These are phyloP conservation scores for Xerocomus minutiporus DNA, from an alignment of 1,284 basidiomycete species.

Conservation along the genomic window DNA sequence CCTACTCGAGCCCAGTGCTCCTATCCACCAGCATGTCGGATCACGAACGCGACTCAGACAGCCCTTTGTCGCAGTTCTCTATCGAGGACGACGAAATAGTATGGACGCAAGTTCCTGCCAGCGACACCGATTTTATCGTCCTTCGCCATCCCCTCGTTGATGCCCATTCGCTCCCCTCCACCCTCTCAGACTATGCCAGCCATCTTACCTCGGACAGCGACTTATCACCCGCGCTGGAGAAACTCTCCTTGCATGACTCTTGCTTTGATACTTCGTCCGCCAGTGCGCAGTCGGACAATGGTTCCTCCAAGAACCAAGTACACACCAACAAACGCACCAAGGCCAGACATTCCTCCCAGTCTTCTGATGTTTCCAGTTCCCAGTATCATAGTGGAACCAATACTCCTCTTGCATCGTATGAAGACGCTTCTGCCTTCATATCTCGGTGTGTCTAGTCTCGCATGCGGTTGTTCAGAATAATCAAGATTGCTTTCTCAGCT, in stretches of 20 bases:
- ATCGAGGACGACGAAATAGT: conserved; percentile 25
- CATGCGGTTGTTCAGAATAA: background rate
- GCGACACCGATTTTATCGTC: conserved; percentile 26
- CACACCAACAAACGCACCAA: background rate
- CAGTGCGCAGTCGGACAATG: conserved; percentile 9
- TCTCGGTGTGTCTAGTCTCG: conserved; percentile 17
- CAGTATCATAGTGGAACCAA: conserved; percentile 6
- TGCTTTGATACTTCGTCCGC: background rate
- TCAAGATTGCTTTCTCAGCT: conserved; percentile 11
- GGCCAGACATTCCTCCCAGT: background rate
- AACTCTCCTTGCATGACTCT: background rate
- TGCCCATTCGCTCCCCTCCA: conserved; percentile 7
- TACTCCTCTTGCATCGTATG: conserved; percentile 20
- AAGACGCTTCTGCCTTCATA: conserved; percentile 29
- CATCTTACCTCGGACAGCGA: background rate
- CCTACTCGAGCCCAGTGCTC: background rate
- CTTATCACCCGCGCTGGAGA: background rate
- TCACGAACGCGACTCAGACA: conserved; percentile 4
- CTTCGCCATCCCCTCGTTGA: conserved; percentile 23
- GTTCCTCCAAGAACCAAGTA: background rate
- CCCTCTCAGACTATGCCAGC: background rate
- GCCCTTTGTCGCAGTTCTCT: conserved; percentile 13
- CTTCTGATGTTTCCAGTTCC: conserved; percentile 4
- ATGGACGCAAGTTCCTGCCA: conserved; percentile 21
- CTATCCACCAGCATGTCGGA: conserved; percentile 12